Base-by-base conservation (phyloP, 2,329 filamentous ascomycete genomes). In the Colletotrichum eleusines region DNA sequence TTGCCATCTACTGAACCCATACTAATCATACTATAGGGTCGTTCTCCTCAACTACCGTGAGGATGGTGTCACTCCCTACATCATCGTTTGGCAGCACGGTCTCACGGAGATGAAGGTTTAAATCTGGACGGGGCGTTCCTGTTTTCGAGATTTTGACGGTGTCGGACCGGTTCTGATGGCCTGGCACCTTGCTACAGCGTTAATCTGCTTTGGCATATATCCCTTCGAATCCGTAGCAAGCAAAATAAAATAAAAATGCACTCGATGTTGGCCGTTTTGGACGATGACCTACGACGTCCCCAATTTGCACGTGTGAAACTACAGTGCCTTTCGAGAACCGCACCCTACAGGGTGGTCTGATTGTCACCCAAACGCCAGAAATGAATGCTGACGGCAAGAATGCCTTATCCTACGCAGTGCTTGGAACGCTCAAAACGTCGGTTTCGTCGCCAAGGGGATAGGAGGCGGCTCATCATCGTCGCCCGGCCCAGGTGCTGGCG, bases 21-120 rank as follows among this genome's bases (percentile, higher is more conserved):
- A 5, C 58, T 57, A 33, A 62, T 20, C 20, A 11, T 38, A 12
- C 9, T 23, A 12, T 74, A 95, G 93, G 90, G 87, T 97, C 78
- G 87, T 95, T 75, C 93, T 98, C 76, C 92, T 98, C 81, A 97
- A 98, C 89, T 99, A 97, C 90, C 95, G 96, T 78, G 95, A 97
- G 83, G 96, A 98, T 78, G 96, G 96, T 82, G 83, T 92, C 76
- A 98, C 95, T 66, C 96, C 96, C 72, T 99, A 89, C 81, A 87
- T 97, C 78, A 92, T 90, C 76, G 85, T 97, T 86, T 98, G 95
- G 95, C 98, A 98, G 90, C 92, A 98, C 86, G 96, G 95, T 80
- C 84, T 98, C 75, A 87, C 85, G 77, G 91, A 92, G 86, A 90
- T 90, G 88, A 98, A 99, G 93, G 94, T 98, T 77, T 99, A 95